Base-by-base conservation (phyloP, 1,284 basidiomycete genomes). In the Boletus sp. region DNA sequence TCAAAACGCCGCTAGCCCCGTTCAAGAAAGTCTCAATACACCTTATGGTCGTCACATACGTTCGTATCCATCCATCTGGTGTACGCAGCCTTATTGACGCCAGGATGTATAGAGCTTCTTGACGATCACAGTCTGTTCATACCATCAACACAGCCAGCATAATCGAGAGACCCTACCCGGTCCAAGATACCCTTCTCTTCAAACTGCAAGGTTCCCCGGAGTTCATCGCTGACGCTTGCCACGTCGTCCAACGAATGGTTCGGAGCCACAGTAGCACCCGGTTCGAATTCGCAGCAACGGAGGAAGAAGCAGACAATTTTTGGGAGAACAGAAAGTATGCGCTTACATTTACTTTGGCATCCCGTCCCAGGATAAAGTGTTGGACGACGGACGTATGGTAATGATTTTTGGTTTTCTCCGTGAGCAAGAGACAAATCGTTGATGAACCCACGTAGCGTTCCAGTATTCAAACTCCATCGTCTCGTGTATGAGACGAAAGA, bases 361-460 rank as follows among this genome's bases (percentile, higher is more conserved):
- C 86, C 24, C 24, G 24, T 24, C 24, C 24, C 24, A 24, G 84
- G 12, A 76, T 78, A 13, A 82, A 80, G 51, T 88, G 86, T 59
- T 95, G 92, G 91, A 91, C 90, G 7, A 96, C 94, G 1, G 94
- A 95, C 72, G 91, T 93, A 46, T 93, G 91, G 91, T 87, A 65
- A 24, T 24, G 24, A 24, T 24, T 24, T 24, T 51, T 72, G 61
- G 13, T 43, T 48, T 51, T 52, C n/a, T 54, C 75, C 31, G 71
- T 63, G 62, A 4, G 20, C 4, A 4, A 33, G n/a, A n/a, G 13
- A 35, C 31, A 16, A n/a, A 18, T 29, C 35, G 20, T 8, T 39
- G 42, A 58, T 51, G 16, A 43, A 20, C 42, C 13, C 18, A 0
- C 13, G 9, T 51, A 94, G 93, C 67, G 92, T 95, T 37, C 91